Percentiles rank a stretch among this genome's conserved stretches.
phyloP scores from a whole-genome alignment of 169 alveolate species.

The Plasmodium yoelii region DNA sequence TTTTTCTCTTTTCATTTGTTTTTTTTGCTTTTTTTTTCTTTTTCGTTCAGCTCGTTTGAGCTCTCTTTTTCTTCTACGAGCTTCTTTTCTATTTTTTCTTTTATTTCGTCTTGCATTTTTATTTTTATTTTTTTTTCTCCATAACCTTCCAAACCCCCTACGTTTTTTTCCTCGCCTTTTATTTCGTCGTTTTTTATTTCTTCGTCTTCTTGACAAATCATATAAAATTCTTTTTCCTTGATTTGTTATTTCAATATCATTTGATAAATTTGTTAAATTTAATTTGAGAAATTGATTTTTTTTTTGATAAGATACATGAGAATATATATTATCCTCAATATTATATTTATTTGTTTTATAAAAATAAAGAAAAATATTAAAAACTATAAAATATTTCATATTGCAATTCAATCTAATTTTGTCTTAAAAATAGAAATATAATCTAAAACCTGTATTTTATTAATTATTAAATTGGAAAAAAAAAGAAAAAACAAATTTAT shows the following conservation, averaged over 20 bases:
- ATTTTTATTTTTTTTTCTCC: background rate
- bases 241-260: no score
- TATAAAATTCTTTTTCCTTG: background rate
- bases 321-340: background rate
- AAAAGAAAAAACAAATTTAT: no score
- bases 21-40: conserved; percentile 10
- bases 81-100: background rate
- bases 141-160: background rate
- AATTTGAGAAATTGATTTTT: no score
- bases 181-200: background rate
- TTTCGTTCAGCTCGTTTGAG: background rate
- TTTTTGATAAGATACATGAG: no score
- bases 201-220: conserved; percentile 15
- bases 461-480: no score
- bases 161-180: background rate
- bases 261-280: no score
- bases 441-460: no score
- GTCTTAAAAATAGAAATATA: no score
- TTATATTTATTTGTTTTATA: background rate
- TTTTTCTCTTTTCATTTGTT: background rate
- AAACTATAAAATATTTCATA: conserved; percentile 17
- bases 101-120: background rate
- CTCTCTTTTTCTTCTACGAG: background rate
- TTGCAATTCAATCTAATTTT: background rate
- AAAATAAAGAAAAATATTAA: conserved; percentile 2